Base-by-base conservation (phyloP, 345 rosid species). In the Aurinia saxatilis region DNA sequence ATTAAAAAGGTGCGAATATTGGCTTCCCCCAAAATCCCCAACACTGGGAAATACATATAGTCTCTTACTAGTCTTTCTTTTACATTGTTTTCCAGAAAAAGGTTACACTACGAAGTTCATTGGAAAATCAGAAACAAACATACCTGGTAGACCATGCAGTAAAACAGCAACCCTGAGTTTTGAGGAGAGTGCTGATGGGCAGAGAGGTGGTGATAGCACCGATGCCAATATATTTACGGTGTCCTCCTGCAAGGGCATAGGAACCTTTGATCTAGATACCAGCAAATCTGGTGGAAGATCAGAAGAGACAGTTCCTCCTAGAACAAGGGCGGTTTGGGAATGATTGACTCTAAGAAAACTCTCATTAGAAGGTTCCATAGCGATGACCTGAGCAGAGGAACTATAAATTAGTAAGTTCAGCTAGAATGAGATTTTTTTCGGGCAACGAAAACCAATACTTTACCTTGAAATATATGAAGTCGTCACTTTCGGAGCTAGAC, bases 121-220 rank as follows among this genome's bases (percentile, higher is more conserved):
- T 37, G 36, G 63, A 30, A 19, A 61, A 51, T 38, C 46, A 44
- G 74, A 68, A 61, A 5, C 34, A 57, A 48, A 46, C 57, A 50
- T 45, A 85, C 99, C 99, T 74, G 81, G 68, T 54, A 74, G 73
- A 57, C 99, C 97, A 68, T 80, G 71, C 25, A 93, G 69, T 65
- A 93, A 78, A 77, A 87, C 88, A 57, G 99, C 77, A 78, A 93
- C 90, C 78, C 95, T 90, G 72, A 81, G 87, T 72, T 87, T 93
- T 57, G 90, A 81, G 62, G 95, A 81, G 60, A 90, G 84, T 34
- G 66, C 77, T 14, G 97, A 87, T 34, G 88, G 89, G 57, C 99
- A 93, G 17, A 87, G 78, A 52, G 96, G 77, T 45, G 99, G 95
- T 1, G 81, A 67, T 56, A 93, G 90, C 62, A 93, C 79, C 33